Evolutionary conservation across 805 yeast genomes (phyloP).

Genomic region (Yarrowia divulgata): DNA sequence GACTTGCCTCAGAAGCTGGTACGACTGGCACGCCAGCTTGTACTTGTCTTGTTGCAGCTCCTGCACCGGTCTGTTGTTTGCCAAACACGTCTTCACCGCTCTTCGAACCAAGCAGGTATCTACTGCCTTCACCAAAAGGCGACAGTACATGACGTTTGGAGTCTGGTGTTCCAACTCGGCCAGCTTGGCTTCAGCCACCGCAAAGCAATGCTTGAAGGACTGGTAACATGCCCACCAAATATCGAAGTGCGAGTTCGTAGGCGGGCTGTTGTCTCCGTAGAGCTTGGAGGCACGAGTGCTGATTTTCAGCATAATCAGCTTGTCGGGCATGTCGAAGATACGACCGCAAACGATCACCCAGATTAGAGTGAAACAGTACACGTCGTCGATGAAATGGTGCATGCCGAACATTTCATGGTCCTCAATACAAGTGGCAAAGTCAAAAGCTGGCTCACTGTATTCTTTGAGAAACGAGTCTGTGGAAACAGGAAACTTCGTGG

Average conservation of each 20-base stretch:
- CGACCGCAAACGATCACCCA: constrained; percentile 28
- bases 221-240: constrained; percentile 30
- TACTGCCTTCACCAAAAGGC: constrained; percentile 8
- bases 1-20: constrained; percentile 10
- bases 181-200: constrained; percentile 10
- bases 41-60: constrained; percentile 17
- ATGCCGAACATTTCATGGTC: constrained; percentile 32
- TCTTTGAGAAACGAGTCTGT: constrained; percentile 29
- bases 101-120: constrained; percentile 11
- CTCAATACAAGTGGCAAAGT: constrained; percentile 19
- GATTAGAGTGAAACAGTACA: constrained; percentile 25
- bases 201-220: constrained; percentile 29
- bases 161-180: constrained; percentile 3
- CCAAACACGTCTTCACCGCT: constrained; percentile 21
- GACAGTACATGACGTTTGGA: constrained; percentile 4
- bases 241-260: constrained; percentile 10
- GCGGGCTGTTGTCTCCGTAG: constrained; percentile 6
- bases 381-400: constrained; percentile 32
- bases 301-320: constrained; percentile 15
- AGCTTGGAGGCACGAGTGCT: constrained; percentile 11
- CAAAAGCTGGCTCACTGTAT: constrained; percentile 20
- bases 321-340: constrained; percentile 32
- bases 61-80: constrained; percentile 17
- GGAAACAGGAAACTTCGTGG: constrained; percentile 20
- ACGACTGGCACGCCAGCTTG: constrained; percentile 31